Evolutionary conservation across 805 yeast species (phyloP).

Genomic region (Candida railenensis): DNA sequence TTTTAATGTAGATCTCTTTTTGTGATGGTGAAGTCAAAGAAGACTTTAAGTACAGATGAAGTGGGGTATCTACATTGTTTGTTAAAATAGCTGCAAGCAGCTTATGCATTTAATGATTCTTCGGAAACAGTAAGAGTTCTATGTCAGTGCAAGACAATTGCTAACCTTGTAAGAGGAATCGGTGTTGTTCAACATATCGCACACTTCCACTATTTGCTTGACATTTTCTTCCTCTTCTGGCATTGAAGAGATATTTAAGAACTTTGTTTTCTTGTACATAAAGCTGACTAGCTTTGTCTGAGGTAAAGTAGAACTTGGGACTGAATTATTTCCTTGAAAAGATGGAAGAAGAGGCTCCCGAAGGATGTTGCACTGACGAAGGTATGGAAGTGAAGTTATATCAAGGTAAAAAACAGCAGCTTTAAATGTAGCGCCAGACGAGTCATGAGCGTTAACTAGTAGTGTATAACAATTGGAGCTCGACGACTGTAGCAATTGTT

Average conservation of each 20-base stretch:
- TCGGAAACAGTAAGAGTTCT: not conserved
- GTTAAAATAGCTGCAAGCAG: not conserved
- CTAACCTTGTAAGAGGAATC: not conserved
- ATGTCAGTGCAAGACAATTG: not conserved
- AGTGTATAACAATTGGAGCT: not conserved
- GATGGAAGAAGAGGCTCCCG: slow-evolving; percentile 4
- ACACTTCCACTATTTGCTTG: slow-evolving; percentile 1
- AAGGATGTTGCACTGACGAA: slow-evolving; percentile 4
- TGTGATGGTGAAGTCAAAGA: too few species aligned
- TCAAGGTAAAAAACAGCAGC: not conserved
- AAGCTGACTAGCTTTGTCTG: not conserved
- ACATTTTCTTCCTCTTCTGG: not conserved
- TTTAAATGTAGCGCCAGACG: not conserved
- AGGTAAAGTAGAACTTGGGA: not conserved
- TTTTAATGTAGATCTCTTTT: too few species aligned
- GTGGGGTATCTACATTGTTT: too few species aligned
- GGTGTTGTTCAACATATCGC: not conserved
- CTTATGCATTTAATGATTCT: not conserved
- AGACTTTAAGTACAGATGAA: too few species aligned
- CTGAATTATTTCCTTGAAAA: not conserved
- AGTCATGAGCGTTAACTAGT: not conserved
- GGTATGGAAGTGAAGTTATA: not conserved
- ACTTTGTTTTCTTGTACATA: not conserved
- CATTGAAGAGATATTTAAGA: not conserved
- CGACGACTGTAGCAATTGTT: not conserved